These are phyloP conservation scores for Bryoglossum gracile DNA, from an alignment of 495 filamentous ascomycete genomes.

Conservation along the genomic window DNA sequence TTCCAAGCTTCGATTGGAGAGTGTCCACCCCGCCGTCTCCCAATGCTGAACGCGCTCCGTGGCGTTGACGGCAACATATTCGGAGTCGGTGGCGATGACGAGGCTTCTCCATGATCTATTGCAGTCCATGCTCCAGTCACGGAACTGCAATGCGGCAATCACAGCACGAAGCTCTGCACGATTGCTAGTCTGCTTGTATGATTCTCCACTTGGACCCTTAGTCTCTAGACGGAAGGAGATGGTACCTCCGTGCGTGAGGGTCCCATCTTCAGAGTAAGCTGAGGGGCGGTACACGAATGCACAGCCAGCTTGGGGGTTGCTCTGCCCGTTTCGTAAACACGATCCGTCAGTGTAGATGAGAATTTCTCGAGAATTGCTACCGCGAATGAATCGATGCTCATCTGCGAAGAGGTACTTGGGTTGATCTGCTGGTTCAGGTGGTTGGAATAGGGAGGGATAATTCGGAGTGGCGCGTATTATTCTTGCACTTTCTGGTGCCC, in stretches of 20 bases:
- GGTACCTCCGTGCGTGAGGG: background rate
- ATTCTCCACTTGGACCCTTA: constrained; percentile 29
- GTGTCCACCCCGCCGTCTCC: constrained; percentile 33
- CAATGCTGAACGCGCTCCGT: constrained; percentile 36
- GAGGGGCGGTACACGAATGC: constrained; percentile 26
- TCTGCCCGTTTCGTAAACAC: constrained; percentile 31
- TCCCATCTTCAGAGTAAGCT: background rate
- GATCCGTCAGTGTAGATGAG: constrained; percentile 36
- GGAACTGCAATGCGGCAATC: constrained; percentile 31
- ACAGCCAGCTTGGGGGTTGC: constrained; percentile 32
- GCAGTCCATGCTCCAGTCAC: constrained; percentile 30
- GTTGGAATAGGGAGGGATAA: background rate
- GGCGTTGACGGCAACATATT: constrained; percentile 34
- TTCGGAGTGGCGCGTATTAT: background rate
- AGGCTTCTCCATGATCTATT: constrained; percentile 26
- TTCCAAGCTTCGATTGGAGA: background rate
- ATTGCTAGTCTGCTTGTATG: constrained; percentile 31
- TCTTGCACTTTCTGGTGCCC: background rate
- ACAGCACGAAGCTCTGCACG: constrained; percentile 41
- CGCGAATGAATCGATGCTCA: background rate
- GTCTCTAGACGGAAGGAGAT: constrained; percentile 27
- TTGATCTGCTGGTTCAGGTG: background rate
- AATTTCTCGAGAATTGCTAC: background rate
- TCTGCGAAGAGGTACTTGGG: background rate
- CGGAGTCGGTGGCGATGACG: constrained; percentile 41